Conservation (phyloP, 257 asterid genomes). For the Solanum bulbocastanum region DNA sequence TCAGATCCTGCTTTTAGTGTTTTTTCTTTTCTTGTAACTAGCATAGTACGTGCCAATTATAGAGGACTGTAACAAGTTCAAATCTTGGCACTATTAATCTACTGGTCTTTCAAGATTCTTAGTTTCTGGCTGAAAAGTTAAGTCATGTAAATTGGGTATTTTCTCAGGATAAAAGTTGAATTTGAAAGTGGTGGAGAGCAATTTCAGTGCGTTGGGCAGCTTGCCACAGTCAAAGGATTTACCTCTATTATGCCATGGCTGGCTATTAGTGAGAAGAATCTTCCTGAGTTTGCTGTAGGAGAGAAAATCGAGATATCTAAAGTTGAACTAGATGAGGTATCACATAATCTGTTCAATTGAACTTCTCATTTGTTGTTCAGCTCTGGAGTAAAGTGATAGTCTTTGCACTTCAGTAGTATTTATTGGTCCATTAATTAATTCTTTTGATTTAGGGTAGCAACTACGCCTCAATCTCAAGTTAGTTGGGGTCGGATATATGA, state of each 20-base stretch:
- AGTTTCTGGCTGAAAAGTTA: neutral
- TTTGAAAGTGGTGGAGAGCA: constrained; percentile 69
- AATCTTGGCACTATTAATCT: neutral
- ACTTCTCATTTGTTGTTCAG: neutral
- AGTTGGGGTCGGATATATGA: neutral
- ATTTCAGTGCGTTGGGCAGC: constrained; percentile 68
- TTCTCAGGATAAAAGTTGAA: constrained; percentile 50
- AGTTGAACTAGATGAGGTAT: constrained; percentile 69
- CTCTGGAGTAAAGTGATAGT: neutral
- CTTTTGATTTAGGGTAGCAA: neutral
- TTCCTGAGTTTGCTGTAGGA: constrained; percentile 64
- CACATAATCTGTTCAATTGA: neutral
- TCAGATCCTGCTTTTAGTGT: neutral
- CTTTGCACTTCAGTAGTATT: neutral
- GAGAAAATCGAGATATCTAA: constrained; percentile 50
- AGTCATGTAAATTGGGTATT: constrained; percentile 2
- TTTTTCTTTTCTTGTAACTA: neutral
- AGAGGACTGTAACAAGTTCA: neutral
- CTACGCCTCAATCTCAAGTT: neutral
- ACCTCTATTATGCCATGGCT: constrained; percentile 90
- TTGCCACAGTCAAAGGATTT: constrained; percentile 55
- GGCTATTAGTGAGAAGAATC: constrained; percentile 61
- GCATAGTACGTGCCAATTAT: neutral
- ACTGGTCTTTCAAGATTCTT: neutral
- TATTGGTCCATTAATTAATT: neutral